These are phyloP conservation scores for Escallonia rubra DNA, from an alignment of 129 eudicot species.

Conservation along the genomic window DNA sequence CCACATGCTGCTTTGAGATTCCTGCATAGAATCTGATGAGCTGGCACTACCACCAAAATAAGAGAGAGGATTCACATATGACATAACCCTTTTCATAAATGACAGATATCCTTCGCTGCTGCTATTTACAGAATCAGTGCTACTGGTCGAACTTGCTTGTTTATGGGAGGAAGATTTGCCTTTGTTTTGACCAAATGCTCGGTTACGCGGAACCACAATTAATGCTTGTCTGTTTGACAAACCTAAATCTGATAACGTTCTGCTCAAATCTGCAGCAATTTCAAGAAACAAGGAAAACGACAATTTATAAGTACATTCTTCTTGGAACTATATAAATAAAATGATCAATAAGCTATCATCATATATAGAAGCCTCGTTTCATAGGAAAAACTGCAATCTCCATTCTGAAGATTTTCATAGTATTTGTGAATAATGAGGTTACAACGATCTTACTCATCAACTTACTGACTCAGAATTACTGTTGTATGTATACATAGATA, in stretches of 20 bases:
- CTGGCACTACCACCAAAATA: conserved; percentile 49
- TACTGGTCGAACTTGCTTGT: conserved; percentile 26
- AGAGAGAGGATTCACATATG: conserved; percentile 67
- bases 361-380: conserved; percentile 1
- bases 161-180: conserved; percentile 23
- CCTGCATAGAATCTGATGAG: conserved; percentile 45
- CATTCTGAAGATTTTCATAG: no score
- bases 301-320: neutral
- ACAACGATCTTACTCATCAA: no score
- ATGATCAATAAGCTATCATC: neutral
- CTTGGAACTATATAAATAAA: neutral
- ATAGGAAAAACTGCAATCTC: no score
- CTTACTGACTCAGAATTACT: no score
- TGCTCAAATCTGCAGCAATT: conserved; percentile 49
- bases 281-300: conserved; percentile 2
- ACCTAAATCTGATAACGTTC: conserved; percentile 53
- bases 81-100: conserved; percentile 42
- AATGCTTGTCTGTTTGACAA: conserved; percentile 70
- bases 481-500: no score
- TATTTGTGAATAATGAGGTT: no score
- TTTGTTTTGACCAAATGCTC: conserved; percentile 18
- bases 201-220: conserved; percentile 52
- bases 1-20: conserved; percentile 36
- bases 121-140: conserved; percentile 37
- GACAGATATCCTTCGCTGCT: conserved; percentile 60